Evolutionary conservation across 768 basidiomycete species (phyloP), one percentile per base, ranked within the genome.

Genomic region (Amanita muscaria): DNA sequence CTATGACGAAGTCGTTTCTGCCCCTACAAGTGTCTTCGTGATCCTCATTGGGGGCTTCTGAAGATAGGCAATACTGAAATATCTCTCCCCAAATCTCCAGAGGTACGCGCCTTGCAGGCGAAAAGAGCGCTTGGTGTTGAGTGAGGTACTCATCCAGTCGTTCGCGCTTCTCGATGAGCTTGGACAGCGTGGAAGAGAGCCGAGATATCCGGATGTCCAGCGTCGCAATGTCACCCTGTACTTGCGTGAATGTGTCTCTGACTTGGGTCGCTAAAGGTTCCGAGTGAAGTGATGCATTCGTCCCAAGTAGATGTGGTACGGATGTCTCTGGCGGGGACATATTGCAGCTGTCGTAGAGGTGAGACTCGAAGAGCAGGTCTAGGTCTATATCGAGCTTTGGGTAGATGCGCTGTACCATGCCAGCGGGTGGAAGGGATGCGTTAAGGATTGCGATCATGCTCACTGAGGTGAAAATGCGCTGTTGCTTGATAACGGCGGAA

Each of bases 61-160:
- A 27, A 7, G 43, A 23, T 14, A 44, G 33, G 23, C 43, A 44
- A n/a, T 44, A 27, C 33, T 35, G 43, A 14, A 44, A 44, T 8
- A 44, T 44, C 24, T 44, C 33, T 3, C 43, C 43, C 43, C 43
- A 44, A 9, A 44, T 44, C 25, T 44, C 43, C 9, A 16, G 34
- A 4, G 43, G 43, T n/a, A 44, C 34, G 24, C 43, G 33, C 11
- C 33, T 16, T 16, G 33, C 43, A 11, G 43, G 43, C 2, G 43
- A 30, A 27, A 44, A 29, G 33, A 44, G 24, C 5, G 33, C 43
- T 2, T 16, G 33, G 16, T 44, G 43, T 15, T 36, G 43, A 10
- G 32, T 34, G 24, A 44, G 43, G 24, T 36, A 44, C 4, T 44
- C 34, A 10, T 35, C n/a, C 34, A 44, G 24, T 19, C 33, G 15